Base-by-base conservation (phyloP, 176 grass and related monocot species). In the Dendrocalamus sinicus region DNA sequence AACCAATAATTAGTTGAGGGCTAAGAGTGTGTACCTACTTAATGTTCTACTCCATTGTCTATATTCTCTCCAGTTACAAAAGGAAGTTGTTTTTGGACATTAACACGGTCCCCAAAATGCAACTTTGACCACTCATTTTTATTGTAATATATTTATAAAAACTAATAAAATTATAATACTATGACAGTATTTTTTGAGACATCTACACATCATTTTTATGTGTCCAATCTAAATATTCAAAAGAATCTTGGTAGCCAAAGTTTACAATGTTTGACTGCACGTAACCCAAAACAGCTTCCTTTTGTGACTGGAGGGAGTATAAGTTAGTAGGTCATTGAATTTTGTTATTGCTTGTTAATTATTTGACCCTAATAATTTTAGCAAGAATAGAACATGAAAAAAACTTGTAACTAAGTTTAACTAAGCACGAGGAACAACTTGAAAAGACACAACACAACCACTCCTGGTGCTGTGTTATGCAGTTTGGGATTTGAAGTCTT, bases 321-420 rank as follows among this genome's bases (percentile, higher is more conserved):
- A 41, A 41, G 40, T 35, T 51, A 77, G 46, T 45, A 35, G 48
- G 43, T 68, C 30, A 23, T 10, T 63, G 51, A 22, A 68, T 78
- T 53, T 63, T 93, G 20, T 26, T 77, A 60, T 84, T 75, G 22
- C 43, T 75, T 45, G 19, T 67, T 58, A 45, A 28, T 47, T 84
- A 3, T 46, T 87, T 47, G 19, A 65, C 12, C 65, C 24, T 79
- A 43, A 54, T 35, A 52, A 70, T 70, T 81, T 11, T 82, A 83
- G 54, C 26, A 83, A 63, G 24, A 43, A 46, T 11, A 8, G 15
- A 43, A 66, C 9, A 46, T 46, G 44, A 46, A 46, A 10, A 46
- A 45, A 79, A 57, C 68, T 17, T 20, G 13, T 57, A 67, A 63
- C 23, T 9, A 12, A 11, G 1, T 75, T 20, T 54, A 19, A 35